Base-by-base conservation (phyloP, 2,329 filamentous ascomycete species). In the Monosporascus sp. region DNA sequence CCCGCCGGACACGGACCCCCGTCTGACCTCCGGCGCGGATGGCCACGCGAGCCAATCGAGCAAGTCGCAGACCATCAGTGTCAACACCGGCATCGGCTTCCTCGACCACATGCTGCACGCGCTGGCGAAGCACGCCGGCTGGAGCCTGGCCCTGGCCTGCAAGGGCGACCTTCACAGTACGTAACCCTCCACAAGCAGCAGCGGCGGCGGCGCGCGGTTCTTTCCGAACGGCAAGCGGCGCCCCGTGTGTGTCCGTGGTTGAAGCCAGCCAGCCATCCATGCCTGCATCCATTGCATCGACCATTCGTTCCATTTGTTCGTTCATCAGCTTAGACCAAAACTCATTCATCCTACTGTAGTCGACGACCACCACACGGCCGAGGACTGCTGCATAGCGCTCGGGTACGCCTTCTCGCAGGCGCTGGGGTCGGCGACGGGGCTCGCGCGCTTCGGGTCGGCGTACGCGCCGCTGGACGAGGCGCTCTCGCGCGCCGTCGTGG, bases 91-190 rank as follows among this genome's bases (percentile, higher is more conserved):
- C 59, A 96, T 99, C 71, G 94, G 94, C 54, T 99, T 99, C 74
- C 80, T 99, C 52, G 94, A 99, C 75, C 94, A 99, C 78, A 97
- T 99, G 93, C 81, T 97, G 49, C 94, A 99, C 73, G 94, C 94
- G 6, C 81, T 97, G 51, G 89, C 94, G 49, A 97, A 99, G 74
- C 94, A 99, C 74, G 85, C 89, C 6, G 93, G 94, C 57, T 97
- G 93, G 94, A 94, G 88, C 75, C 74, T 99, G 62, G 84, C 84
- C 34, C 77, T 99, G 53, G 79, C 84, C 59, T 95, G 90, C 72
- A 82, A 87, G 70, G 94, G 94, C 51, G 94, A 99, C 74, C 75
- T 97, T 50, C 89, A 96, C 77, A 96, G 89, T 93, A 74, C 60
- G 84, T 80, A 34, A 37, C 20, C 24, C 31, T 14, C 31, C 31